Conservation (phyloP, 805 yeast species). For the Dipodascus geniculatus region DNA sequence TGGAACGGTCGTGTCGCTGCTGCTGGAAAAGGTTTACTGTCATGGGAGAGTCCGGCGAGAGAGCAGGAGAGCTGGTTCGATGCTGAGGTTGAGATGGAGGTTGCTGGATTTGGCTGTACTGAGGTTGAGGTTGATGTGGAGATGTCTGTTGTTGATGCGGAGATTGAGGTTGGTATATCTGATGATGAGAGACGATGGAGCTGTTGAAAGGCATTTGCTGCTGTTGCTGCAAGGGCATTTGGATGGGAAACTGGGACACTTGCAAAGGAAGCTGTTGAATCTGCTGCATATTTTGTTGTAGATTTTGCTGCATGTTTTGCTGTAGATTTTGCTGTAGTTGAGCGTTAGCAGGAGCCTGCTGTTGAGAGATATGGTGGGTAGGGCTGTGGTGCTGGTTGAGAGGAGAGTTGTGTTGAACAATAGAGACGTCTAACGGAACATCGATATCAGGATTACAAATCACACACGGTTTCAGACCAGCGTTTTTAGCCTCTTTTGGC, state of each 20-base stretch:
- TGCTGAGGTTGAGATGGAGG: background rate
- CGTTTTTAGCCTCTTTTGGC: constrained; percentile 31
- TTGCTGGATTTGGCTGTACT: background rate
- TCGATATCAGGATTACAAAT: constrained; percentile 40
- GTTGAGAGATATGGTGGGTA: background rate
- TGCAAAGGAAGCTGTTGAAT: background rate
- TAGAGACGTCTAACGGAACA: constrained; percentile 10
- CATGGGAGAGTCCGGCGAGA: background rate
- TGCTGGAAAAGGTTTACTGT: background rate
- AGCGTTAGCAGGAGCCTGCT: background rate
- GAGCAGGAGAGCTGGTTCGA: background rate
- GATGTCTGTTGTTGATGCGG: background rate
- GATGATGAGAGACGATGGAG: background rate
- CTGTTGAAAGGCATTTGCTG: background rate
- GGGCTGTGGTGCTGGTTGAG: constrained; percentile 52
- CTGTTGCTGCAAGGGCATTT: background rate
- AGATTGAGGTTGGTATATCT: background rate
- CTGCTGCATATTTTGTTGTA: no score
- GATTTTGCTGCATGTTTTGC: background rate
- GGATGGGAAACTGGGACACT: background rate
- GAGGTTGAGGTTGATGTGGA: background rate
- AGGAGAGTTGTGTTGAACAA: constrained; percentile 35
- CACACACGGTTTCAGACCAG: constrained; percentile 41
- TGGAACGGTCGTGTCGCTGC: background rate
- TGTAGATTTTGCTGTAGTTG: background rate